phyloP scores from a whole-genome alignment of 805 yeast species.

The Debaryomyces castellii region DNA sequence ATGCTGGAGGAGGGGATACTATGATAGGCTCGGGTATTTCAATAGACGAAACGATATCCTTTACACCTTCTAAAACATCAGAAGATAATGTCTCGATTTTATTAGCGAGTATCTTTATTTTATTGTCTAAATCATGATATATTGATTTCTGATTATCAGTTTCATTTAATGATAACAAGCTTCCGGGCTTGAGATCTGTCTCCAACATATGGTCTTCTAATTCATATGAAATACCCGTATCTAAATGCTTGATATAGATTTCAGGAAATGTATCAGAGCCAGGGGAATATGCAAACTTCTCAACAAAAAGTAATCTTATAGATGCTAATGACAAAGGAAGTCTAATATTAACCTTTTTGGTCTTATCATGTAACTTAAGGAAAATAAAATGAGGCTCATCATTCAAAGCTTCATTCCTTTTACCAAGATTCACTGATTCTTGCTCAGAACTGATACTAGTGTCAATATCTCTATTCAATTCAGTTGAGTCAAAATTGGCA shows the following conservation, averaged over 20 bases:
- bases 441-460: not conserved
- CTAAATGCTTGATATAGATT: constrained; percentile 66
- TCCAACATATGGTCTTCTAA: constrained; percentile 66
- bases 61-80: constrained; percentile 15
- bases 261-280: constrained; percentile 72
- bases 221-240: constrained; percentile 67
- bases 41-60: constrained; percentile 17
- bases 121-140: constrained; percentile 20
- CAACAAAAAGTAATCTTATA: constrained; percentile 73
- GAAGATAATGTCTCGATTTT: constrained; percentile 16
- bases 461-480: not conserved
- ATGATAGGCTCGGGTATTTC: constrained; percentile 14
- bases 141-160: constrained; percentile 25
- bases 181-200: constrained; percentile 56
- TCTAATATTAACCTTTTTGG: constrained; percentile 51
- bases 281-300: constrained; percentile 83
- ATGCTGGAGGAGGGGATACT: not conserved
- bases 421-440: not conserved
- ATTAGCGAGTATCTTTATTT: constrained; percentile 11
- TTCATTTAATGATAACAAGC: constrained; percentile 59
- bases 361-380: constrained; percentile 50
- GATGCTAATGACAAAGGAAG: constrained; percentile 52
- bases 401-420: not conserved
- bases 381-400: constrained; percentile 30
- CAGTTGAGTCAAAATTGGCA: constrained; percentile 9